These are phyloP conservation scores for Ramalina intermedia DNA, from an alignment of 495 filamentous ascomycete species.

Conservation along the genomic window DNA sequence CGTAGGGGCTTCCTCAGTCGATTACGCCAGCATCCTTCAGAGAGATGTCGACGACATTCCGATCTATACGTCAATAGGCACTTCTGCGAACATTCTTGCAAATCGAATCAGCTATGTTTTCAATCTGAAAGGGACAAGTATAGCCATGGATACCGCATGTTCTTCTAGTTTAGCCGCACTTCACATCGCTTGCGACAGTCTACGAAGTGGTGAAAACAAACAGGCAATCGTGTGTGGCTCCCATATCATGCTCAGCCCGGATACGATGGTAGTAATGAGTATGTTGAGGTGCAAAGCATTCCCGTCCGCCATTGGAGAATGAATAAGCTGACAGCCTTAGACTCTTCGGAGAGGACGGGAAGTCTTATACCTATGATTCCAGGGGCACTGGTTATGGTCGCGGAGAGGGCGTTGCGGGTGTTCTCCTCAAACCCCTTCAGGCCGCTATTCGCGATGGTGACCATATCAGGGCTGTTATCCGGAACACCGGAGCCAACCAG, in stretches of 20 bases:
- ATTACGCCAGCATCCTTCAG: not conserved
- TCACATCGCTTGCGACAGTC: conserved; percentile 27
- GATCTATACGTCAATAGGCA: conserved; percentile 1
- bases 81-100: conserved; percentile 15
- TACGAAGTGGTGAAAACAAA: conserved; percentile 24
- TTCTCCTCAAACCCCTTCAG: conserved; percentile 28
- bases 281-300: conserved; percentile 2
- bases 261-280: conserved; percentile 1
- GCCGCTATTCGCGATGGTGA: conserved; percentile 26
- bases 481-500: conserved; percentile 23
- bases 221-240: conserved; percentile 16
- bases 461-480: conserved; percentile 23
- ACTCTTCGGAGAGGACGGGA: conserved; percentile 1
- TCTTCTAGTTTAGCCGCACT: conserved; percentile 27
- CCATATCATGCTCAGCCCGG: conserved; percentile 1
- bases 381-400: conserved; percentile 27
- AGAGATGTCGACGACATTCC: not conserved
- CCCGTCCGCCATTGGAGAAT: not conserved
- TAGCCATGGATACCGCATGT: conserved; percentile 39
- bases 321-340: not conserved
- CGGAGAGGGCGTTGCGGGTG: conserved; percentile 28
- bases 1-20: not conserved
- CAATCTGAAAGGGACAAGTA: conserved; percentile 31
- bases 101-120: conserved; percentile 37
- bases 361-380: conserved; percentile 1